These are phyloP conservation scores for Cercospora sp. DNA, from an alignment of 2,329 filamentous ascomycete genomes.

Conservation along the genomic window DNA sequence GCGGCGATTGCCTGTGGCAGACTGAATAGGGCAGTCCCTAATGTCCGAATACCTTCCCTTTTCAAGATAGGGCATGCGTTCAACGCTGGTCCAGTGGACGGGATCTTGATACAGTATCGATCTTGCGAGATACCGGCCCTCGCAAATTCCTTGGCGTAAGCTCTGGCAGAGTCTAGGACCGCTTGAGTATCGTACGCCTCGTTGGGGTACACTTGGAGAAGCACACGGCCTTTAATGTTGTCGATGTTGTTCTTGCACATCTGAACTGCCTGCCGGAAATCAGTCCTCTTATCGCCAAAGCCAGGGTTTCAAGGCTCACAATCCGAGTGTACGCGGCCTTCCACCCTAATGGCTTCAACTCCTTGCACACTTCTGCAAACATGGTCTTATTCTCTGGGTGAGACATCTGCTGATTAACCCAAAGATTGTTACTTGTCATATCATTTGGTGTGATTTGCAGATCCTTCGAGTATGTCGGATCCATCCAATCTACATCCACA, in stretches of 20 bases:
- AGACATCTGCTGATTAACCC: conserved; percentile 28
- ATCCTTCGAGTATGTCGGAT: conserved; percentile 25
- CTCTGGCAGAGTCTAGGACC: conserved; percentile 24
- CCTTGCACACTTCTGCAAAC: conserved; percentile 28
- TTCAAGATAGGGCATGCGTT: conserved; percentile 59
- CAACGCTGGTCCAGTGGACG: conserved; percentile 63
- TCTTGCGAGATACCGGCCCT: conserved; percentile 29
- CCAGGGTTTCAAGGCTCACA: conserved; percentile 8
- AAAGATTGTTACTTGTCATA: conserved; percentile 27
- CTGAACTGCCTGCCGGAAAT: conserved; percentile 15
- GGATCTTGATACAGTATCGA: conserved; percentile 64
- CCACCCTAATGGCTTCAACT: conserved; percentile 25
- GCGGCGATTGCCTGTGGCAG: conserved; percentile 62
- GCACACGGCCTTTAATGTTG: conserved; percentile 27
- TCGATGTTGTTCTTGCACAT: conserved; percentile 29
- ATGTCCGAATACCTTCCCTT: conserved; percentile 55
- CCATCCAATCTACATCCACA: conserved; percentile 30
- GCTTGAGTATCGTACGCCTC: conserved; percentile 24
- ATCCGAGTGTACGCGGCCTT: conserved; percentile 28
- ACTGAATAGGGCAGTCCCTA: conserved; percentile 65
- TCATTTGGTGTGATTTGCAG: conserved; percentile 26
- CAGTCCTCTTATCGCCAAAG: background rate
- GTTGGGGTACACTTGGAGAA: conserved; percentile 27
- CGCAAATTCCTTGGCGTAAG: conserved; percentile 32
- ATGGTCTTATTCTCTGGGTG: conserved; percentile 26